Evolutionary conservation across 148 eudicot species (phyloP).

Genomic region (Rhododendron ovatum): DNA sequence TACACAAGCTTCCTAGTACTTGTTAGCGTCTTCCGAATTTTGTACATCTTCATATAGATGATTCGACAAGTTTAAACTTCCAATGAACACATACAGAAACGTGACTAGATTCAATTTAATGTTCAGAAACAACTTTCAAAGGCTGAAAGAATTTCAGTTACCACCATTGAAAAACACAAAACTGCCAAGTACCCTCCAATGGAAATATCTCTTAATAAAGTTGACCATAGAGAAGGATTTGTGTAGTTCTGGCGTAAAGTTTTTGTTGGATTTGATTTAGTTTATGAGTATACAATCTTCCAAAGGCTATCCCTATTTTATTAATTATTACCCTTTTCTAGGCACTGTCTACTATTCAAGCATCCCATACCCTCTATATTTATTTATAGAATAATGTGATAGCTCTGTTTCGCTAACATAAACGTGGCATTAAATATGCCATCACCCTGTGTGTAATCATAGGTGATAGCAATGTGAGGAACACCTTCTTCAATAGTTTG

Average conservation of each 20-base stretch:
- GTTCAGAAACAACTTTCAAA: background rate
- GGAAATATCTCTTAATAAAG: background rate
- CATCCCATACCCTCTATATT: background rate
- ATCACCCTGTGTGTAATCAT: background rate
- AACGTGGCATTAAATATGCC: background rate
- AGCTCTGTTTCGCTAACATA: background rate
- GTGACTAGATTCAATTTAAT: background rate
- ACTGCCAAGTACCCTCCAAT: background rate
- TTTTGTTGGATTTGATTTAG: background rate
- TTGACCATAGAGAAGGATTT: background rate
- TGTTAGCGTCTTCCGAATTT: background rate
- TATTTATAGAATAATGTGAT: background rate
- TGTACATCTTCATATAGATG: background rate
- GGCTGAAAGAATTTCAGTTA: background rate
- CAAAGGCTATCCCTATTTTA: background rate
- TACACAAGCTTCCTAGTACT: background rate
- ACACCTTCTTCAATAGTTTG: conserved; percentile 68
- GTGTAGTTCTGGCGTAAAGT: background rate
- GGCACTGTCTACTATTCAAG: background rate
- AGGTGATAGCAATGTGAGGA: background rate
- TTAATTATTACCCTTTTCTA: background rate
- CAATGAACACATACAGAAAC: background rate
- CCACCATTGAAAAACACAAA: background rate
- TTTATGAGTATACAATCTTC: background rate
- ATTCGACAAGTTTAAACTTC: background rate